A percentile compares a stretch with the other conserved stretches of the same genome.
phyloP scores from a whole-genome alignment of 371 early-diverging fungal genomes.

The Mucor plumbeus region DNA sequence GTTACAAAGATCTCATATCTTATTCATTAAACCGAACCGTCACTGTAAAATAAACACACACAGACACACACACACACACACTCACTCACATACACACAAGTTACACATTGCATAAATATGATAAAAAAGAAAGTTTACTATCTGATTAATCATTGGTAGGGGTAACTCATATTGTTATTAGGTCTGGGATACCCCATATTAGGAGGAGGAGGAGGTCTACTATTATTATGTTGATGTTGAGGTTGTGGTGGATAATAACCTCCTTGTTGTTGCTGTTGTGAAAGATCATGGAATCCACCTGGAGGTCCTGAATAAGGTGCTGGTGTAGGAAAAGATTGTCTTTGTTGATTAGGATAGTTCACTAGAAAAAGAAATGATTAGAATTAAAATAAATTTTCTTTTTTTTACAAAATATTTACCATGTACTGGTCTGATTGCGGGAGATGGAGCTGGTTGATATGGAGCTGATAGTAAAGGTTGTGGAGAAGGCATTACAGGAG shows the following conservation, averaged over 20 bases:
- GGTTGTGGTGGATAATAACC: not conserved
- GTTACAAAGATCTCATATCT: not conserved
- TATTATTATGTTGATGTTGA: not conserved
- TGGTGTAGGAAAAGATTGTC: constrained; percentile 5
- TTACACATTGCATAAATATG: not conserved
- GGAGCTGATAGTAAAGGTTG: constrained; percentile 29
- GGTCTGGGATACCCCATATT: constrained; percentile 11
- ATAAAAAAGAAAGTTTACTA: too few species aligned
- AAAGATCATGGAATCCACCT: constrained; percentile 9
- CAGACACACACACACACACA: too few species aligned
- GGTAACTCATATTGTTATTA: constrained; percentile 10
- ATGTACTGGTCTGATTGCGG: constrained; percentile 4
- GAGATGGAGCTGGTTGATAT: constrained; percentile 24
- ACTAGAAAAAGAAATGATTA: not conserved
- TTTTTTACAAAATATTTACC: not conserved
- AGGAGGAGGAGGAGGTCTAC: constrained; percentile 6
- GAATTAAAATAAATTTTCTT: not conserved
- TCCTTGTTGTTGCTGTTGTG: not conserved
- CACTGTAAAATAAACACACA: not conserved
- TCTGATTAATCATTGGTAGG: not conserved
- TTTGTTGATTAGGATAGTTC: not conserved
- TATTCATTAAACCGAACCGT: not conserved
- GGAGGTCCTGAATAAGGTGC: constrained; percentile 11
- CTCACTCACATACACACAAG: too few species aligned
- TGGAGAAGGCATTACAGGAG: constrained; percentile 19